These are phyloP conservation scores for Flagelloscypha sp. DNA, from an alignment of 768 basidiomycete species.

Conservation along the genomic window DNA sequence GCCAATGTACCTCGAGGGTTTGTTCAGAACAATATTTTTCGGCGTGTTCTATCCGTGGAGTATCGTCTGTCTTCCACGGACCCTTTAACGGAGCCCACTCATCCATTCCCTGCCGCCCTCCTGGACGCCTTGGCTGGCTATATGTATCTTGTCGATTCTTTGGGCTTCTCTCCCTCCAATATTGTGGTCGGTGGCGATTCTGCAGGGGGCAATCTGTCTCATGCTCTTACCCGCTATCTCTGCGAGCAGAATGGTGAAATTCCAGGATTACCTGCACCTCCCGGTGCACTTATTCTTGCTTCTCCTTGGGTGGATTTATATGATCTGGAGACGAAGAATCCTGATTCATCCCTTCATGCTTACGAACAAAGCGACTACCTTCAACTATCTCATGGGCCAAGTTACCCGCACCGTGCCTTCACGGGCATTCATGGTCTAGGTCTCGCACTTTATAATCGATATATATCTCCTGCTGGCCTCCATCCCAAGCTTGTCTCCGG, in stretches of 20 bases:
- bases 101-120: constrained; percentile 70
- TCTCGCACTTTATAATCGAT: constrained; percentile 38
- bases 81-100: constrained; percentile 30
- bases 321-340: constrained; percentile 28
- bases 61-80: constrained; percentile 55
- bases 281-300: constrained; percentile 41
- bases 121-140: constrained; percentile 72
- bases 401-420: constrained; percentile 24
- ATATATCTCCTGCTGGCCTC: constrained; percentile 52
- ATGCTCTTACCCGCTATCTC: constrained; percentile 55
- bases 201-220: constrained; percentile 67
- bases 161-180: constrained; percentile 49
- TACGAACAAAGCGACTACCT: constrained; percentile 31
- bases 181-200: constrained; percentile 71
- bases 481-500: constrained; percentile 23
- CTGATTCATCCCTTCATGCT: constrained; percentile 28
- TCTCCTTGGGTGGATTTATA: constrained; percentile 50
- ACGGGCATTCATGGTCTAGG: constrained; percentile 39
- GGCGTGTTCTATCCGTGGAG: constrained; percentile 54
- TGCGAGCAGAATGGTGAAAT: constrained; percentile 36
- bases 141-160: constrained; percentile 49
- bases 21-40: constrained; percentile 36
- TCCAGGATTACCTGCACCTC: constrained; percentile 32
- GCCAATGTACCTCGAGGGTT: constrained; percentile 38
- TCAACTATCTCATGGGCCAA: constrained; percentile 14